Evolutionary conservation across 768 basidiomycete genomes (phyloP), one percentile per base, ranked within the genome.

Genomic region (Rhodocollybia butyracea): DNA sequence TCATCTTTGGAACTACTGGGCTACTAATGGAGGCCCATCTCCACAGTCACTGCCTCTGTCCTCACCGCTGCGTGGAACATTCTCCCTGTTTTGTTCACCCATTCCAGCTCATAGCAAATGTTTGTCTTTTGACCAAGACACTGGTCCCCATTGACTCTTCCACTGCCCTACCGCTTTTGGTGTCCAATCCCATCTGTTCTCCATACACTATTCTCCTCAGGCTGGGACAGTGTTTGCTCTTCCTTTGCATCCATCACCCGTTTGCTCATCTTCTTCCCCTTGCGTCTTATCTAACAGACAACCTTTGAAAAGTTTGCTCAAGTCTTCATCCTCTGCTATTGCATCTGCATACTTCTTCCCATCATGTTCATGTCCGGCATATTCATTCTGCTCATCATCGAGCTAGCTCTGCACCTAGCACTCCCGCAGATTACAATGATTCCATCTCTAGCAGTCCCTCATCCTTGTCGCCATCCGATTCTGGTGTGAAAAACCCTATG

Each of bases 251-350:
- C 57, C 61, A 3, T 52, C 61, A 15, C 59, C 57, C 21, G 57
- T 68, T 54, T 62, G 77, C 59, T 68, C 78, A 51, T 29, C 73
- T 58, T 61, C 77, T 55, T 47, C 70, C 58, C 61, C 76, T 70
- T 29, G 30, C 13, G 74, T 86, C 52, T 67, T 84, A 26, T 73
- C 82, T 19, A 92, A 86, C 56, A 92, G 94, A 41, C 91, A 91
- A 65, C 89, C 92, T 3, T 85, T 97, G 70, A 92, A 92, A 64
- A 80, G 89, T 0, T 89, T 90, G 1, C 81, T 97, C 62, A 97
- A 96, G 67, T 72, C 71, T 5, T 80, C 79, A 31, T 73, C 74
- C 7, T 82, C 82, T 12, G 67, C 77, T 2, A 40, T 72, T 71
- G 63, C 66, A 70, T 53, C 61, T 63, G 48, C 66, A 67, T 59